Conservation (phyloP, 176 grass and related monocot genomes). For the Chrysopogon serrulatus region DNA sequence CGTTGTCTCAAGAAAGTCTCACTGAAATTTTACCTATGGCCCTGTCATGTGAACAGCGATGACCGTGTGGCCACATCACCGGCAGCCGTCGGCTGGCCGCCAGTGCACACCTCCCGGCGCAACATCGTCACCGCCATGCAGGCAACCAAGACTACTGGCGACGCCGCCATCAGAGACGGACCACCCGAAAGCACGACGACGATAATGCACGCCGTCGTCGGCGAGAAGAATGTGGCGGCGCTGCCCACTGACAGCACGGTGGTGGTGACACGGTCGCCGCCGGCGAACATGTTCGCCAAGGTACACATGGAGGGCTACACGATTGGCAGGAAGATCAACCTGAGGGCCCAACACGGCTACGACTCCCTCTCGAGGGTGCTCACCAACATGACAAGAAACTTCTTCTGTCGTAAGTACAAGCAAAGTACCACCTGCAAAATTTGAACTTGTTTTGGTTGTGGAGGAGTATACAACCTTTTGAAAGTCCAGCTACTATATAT, state of each 20-base stretch:
- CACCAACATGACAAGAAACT: conserved; percentile 63
- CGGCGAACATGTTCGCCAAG: conserved; percentile 68
- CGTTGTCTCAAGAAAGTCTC: no score
- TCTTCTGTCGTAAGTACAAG: conserved; percentile 55
- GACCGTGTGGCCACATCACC: background rate
- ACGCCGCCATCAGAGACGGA: background rate
- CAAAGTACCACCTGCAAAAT: background rate
- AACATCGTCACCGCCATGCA: conserved; percentile 32
- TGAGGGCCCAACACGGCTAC: conserved; percentile 58
- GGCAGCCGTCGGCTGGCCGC: conserved; percentile 62
- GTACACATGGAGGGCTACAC: conserved; percentile 72
- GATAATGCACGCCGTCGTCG: background rate
- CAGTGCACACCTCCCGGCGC: conserved; percentile 48
- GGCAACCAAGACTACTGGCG: background rate
- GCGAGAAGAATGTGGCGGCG: background rate
- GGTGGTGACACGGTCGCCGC: background rate
- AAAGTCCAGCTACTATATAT: background rate
- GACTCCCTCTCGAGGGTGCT: conserved; percentile 51
- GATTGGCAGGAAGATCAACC: conserved; percentile 78
- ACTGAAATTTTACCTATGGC: background rate
- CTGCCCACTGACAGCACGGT: background rate
- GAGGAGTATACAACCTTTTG: background rate
- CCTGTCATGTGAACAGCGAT: conserved; percentile 12
- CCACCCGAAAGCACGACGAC: background rate
- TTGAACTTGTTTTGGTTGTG: background rate